These are phyloP conservation scores for Rhizopus arrhizus DNA, from an alignment of 371 early-diverging fungal genomes.

Conservation along the genomic window DNA sequence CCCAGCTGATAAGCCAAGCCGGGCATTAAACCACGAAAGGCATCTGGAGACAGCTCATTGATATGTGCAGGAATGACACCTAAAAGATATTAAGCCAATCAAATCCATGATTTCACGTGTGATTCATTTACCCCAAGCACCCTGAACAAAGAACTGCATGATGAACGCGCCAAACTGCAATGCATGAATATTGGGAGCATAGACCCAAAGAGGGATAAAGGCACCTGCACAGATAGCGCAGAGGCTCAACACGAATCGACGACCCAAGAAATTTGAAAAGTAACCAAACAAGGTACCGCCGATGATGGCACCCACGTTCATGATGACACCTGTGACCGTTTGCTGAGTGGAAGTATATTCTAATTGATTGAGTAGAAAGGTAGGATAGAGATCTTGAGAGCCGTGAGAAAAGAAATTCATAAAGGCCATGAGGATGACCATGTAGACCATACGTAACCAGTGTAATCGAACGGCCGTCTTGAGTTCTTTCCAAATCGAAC, in stretches of 20 bases:
- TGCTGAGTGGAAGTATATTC: constrained; percentile 55
- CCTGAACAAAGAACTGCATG: constrained; percentile 67
- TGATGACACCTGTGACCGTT: constrained; percentile 63
- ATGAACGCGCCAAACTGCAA: constrained; percentile 64
- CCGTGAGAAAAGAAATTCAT: constrained; percentile 75
- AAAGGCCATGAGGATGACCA: constrained; percentile 61
- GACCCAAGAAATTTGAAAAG: constrained; percentile 68
- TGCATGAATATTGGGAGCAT: constrained; percentile 47
- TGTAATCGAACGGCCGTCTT: constrained; percentile 52
- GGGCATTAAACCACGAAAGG: constrained; percentile 68
- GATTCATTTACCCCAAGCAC: constrained; percentile 60
- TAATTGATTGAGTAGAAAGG: constrained; percentile 61
- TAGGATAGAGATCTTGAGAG: constrained; percentile 74
- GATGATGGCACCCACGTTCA: constrained; percentile 68
- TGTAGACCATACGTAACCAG: constrained; percentile 64
- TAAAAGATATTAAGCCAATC: background rate
- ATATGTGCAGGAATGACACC: constrained; percentile 71
- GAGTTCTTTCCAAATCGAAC: constrained; percentile 44
- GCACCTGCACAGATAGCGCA: constrained; percentile 57
- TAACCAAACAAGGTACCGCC: constrained; percentile 71
- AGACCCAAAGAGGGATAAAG: constrained; percentile 70
- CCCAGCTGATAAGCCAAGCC: constrained; percentile 74
- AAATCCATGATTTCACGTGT: background rate
- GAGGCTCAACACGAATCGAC: constrained; percentile 54
- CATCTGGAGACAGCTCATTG: constrained; percentile 67